phyloP scores from a whole-genome alignment of 495 filamentous ascomycete genomes.

The Neurospora sp. region DNA sequence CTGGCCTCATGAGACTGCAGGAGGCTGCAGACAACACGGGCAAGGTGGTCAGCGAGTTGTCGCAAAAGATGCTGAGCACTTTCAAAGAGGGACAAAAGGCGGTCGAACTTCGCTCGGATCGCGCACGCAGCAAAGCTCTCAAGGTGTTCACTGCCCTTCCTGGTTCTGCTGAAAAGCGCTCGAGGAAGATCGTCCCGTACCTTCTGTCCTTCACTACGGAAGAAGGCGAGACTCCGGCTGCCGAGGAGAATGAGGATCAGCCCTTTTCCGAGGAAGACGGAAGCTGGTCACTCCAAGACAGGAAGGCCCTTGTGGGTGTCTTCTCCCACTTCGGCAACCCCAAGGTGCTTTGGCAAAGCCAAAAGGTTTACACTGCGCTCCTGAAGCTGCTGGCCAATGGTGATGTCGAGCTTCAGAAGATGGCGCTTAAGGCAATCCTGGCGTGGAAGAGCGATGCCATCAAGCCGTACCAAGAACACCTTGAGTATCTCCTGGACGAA shows the following conservation, averaged over 20 bases:
- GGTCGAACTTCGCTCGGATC: slow-evolving; percentile 24
- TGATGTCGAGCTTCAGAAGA: slow-evolving; percentile 79
- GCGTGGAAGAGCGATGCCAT: slow-evolving; percentile 77
- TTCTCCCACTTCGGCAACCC: slow-evolving; percentile 81
- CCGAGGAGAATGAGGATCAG: slow-evolving; percentile 23
- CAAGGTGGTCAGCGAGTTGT: slow-evolving; percentile 28
- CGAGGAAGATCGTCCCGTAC: slow-evolving; percentile 72
- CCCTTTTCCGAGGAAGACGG: slow-evolving; percentile 45
- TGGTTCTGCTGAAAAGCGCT: slow-evolving; percentile 70
- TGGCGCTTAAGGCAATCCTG: slow-evolving; percentile 71
- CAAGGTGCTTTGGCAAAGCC: slow-evolving; percentile 64
- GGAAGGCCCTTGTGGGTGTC: slow-evolving; percentile 69
- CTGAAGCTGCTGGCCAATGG: slow-evolving; percentile 70
- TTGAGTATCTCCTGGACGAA: slow-evolving; percentile 85
- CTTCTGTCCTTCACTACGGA: slow-evolving; percentile 63
- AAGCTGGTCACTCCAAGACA: slow-evolving; percentile 51
- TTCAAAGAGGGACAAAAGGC: slow-evolving; percentile 42
- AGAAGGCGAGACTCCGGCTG: slow-evolving; percentile 37
- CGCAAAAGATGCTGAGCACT: slow-evolving; percentile 36
- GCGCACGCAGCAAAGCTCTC: slow-evolving; percentile 64
- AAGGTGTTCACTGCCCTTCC: slow-evolving; percentile 67
- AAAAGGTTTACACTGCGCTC: slow-evolving; percentile 65
- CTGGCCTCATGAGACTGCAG: slow-evolving; percentile 54
- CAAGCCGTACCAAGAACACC: slow-evolving; percentile 70
- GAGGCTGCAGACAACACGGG: slow-evolving; percentile 30